These are phyloP conservation scores for Gaeumannomyces tritici DNA, from an alignment of 2,329 filamentous ascomycete species.

Conservation along the genomic window DNA sequence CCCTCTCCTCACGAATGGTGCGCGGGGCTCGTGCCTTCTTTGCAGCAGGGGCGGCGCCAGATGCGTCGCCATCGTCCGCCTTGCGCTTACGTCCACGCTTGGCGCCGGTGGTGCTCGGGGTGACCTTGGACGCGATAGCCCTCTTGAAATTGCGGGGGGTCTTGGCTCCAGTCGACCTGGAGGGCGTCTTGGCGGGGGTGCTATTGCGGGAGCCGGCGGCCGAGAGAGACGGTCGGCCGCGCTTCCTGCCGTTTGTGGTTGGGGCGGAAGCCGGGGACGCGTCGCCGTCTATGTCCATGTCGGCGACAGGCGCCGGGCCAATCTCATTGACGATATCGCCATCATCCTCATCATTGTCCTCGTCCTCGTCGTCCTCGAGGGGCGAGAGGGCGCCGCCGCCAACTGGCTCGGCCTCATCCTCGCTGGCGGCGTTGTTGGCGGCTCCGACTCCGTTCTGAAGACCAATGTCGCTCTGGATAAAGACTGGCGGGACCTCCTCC, in stretches of 20 bases:
- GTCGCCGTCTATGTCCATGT: neutral
- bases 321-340: neutral
- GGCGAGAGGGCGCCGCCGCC: neutral
- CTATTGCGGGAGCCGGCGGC: constrained; percentile 1
- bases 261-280: neutral
- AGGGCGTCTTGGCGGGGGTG: constrained; percentile 4
- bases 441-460: neutral
- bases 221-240: constrained; percentile 3
- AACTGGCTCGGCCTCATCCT: neutral
- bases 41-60: constrained; percentile 6
- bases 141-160: neutral
- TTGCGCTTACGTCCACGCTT: constrained; percentile 13
- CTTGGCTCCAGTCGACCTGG: neutral
- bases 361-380: constrained; percentile 1
- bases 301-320: neutral
- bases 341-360: neutral
- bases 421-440: neutral
- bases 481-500: neutral
- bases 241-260: constrained; percentile 1
- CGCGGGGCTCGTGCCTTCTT: constrained; percentile 10
- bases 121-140: neutral
- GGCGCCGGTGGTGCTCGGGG: neutral
- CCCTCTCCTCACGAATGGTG: neutral
- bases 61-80: constrained; percentile 7
- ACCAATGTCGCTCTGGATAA: neutral